Conservation (phyloP, 306 rosid genomes). For the Elaeagnus macrophylla region DNA sequence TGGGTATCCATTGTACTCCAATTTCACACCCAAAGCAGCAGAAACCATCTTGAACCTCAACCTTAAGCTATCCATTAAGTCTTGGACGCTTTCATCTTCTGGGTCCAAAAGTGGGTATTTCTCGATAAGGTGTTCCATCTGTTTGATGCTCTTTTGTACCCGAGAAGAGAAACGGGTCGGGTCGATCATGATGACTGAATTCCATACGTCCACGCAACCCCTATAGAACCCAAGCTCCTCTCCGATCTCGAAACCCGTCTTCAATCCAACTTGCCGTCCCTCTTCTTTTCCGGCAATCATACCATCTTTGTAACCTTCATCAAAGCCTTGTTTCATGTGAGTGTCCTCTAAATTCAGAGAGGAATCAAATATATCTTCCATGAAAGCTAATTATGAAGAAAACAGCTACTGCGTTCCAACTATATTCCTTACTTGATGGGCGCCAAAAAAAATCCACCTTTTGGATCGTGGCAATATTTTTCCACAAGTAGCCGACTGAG, state of each 20-base stretch:
- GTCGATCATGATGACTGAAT: slow-evolving; percentile 36
- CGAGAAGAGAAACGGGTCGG: slow-evolving; percentile 44
- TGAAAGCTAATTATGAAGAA: neutral
- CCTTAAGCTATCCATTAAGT: slow-evolving; percentile 59
- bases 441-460: too few relatives aligned
- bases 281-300: neutral
- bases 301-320: neutral
- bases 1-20: slow-evolving; percentile 56
- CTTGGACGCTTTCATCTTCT: slow-evolving; percentile 47
- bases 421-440: too few relatives aligned
- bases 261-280: slow-evolving; percentile 33
- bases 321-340: neutral
- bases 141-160: slow-evolving; percentile 35
- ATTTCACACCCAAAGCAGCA: slow-evolving; percentile 58
- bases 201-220: slow-evolving; percentile 14
- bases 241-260: slow-evolving; percentile 25
- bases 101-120: slow-evolving; percentile 67
- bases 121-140: slow-evolving; percentile 55
- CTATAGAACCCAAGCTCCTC: neutral
- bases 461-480: too few relatives aligned
- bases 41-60: slow-evolving; percentile 55
- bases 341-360: neutral
- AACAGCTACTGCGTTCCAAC: too few relatives aligned
- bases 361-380: neutral
- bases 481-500: too few relatives aligned